Base-by-base conservation (phyloP, 805 yeast species). In the Clavispora vitiphila region DNA sequence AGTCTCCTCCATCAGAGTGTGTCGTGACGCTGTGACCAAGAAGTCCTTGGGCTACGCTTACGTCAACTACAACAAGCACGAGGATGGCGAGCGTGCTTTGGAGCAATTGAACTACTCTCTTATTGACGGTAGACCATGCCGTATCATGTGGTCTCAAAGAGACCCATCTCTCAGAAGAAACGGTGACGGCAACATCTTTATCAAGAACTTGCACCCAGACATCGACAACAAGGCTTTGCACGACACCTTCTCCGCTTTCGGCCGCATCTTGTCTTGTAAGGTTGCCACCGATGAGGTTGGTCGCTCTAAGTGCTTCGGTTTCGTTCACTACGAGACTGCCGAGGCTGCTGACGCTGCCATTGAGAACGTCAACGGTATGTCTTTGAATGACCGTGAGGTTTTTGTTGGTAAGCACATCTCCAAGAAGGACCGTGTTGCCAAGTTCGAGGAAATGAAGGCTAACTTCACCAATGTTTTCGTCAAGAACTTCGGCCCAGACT, bases 131-230 rank as follows among this genome's bases (percentile, higher is more conserved):
- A 87, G 84, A 62, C 89, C 96, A 60, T 89, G 97, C 75, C 88
- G 99, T 72, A 91, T 93, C 76, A 93, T 93, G 98, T 89, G 98
- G 97, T 89, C 97, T 55, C 98, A 93, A 77, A 88, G 98, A 74
- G 98, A 93, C 68, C 98, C 99, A 53, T 78, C 96, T 49, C 69
- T 82, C 60, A 86, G 99, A 79, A 87, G 83, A 78, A 83, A 83
- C 63, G 97, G 97, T 68, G 84, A 87, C 51, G 97, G 96, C 62
- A 93, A 93, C 80, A 83, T 93, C 55, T 93, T 85, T 81, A 91
- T 93, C 76, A 93, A 93, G 83, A 93, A 93, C 81, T 81, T 93
- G 72, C 96, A 91, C 71, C 95, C 96, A 48, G 96, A 87, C 61
- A 93, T 93, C 61, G 99, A 93, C 76, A 91, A 93, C 88, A 91